phyloP scores from a whole-genome alignment of 768 basidiomycete genomes.

The Lactifluus subvellereus region DNA sequence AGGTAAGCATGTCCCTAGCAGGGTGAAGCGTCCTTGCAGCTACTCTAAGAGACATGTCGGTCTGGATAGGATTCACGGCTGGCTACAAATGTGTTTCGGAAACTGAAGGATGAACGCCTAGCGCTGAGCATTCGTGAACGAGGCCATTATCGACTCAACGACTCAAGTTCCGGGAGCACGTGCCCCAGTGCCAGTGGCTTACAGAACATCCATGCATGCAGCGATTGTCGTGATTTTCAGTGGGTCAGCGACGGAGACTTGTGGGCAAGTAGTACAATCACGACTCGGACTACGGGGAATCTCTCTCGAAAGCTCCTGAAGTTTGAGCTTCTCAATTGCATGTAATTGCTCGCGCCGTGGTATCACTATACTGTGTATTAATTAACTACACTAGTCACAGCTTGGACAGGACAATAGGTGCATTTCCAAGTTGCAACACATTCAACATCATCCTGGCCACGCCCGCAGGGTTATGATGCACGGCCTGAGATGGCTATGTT shows the following conservation, averaged over 20 bases:
- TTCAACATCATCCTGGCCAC: conserved; percentile 10
- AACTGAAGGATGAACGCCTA: neutral
- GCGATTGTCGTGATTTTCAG: too few relatives aligned
- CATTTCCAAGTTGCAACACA: neutral
- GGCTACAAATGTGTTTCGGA: neutral
- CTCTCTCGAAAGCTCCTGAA: too few relatives aligned
- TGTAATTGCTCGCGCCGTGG: too few relatives aligned
- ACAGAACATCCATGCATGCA: too few relatives aligned
- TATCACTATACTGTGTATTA: neutral
- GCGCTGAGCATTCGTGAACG: too few relatives aligned
- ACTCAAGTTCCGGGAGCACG: too few relatives aligned
- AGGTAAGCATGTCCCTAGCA: neutral
- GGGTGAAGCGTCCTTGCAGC: neutral
- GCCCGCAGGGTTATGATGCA: conserved; percentile 15
- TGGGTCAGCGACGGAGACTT: too few relatives aligned
- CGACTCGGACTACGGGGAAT: too few relatives aligned
- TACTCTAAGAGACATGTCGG: conserved; percentile 6
- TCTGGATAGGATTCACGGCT: neutral
- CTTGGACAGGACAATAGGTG: neutral
- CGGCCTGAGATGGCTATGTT: neutral
- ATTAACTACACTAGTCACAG: neutral
- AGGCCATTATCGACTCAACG: too few relatives aligned
- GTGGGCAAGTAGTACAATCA: too few relatives aligned
- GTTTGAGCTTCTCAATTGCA: too few relatives aligned
- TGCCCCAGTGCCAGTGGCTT: too few relatives aligned